phyloP scores from a whole-genome alignment of 1,284 basidiomycete genomes.

The Pseudozyma hubeiensis region DNA sequence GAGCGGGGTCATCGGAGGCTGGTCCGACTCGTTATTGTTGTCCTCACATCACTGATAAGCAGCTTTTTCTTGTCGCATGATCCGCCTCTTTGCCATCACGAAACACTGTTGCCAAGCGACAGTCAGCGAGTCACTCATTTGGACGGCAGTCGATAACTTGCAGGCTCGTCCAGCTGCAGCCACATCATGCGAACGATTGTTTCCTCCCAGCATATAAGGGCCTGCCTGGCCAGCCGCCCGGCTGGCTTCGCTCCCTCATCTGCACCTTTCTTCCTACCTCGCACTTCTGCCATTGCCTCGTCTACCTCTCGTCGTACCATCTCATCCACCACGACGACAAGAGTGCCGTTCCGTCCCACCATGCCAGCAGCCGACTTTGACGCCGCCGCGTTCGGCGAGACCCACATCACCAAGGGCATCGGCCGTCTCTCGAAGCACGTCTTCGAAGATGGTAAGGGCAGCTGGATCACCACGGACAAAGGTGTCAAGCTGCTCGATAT shows the following conservation, averaged over 20 bases:
- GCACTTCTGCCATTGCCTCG: not conserved
- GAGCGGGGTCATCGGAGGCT: too few species aligned
- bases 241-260: slow-evolving; percentile 1
- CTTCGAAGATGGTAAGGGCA: slow-evolving; percentile 58
- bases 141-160: too few species aligned
- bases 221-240: slow-evolving; percentile 10
- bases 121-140: too few species aligned
- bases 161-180: not conserved
- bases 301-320: slow-evolving; percentile 4
- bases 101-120: not conserved
- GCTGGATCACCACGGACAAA: slow-evolving; percentile 59
- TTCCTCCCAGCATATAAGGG: slow-evolving; percentile 37
- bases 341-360: slow-evolving; percentile 20
- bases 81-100: not conserved
- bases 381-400: slow-evolving; percentile 55
- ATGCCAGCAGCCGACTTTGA: slow-evolving; percentile 44
- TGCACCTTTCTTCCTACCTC: not conserved
- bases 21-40: too few species aligned
- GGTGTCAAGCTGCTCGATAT: slow-evolving; percentile 64
- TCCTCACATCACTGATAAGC: not conserved
- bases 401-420: slow-evolving; percentile 64
- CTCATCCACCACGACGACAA: slow-evolving; percentile 2
- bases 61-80: not conserved
- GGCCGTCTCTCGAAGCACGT: slow-evolving; percentile 61
- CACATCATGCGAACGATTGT: slow-evolving; percentile 21